Evolutionary conservation across 2,329 filamentous ascomycete species (phyloP).

Genomic region (Aschersonia sp.): DNA sequence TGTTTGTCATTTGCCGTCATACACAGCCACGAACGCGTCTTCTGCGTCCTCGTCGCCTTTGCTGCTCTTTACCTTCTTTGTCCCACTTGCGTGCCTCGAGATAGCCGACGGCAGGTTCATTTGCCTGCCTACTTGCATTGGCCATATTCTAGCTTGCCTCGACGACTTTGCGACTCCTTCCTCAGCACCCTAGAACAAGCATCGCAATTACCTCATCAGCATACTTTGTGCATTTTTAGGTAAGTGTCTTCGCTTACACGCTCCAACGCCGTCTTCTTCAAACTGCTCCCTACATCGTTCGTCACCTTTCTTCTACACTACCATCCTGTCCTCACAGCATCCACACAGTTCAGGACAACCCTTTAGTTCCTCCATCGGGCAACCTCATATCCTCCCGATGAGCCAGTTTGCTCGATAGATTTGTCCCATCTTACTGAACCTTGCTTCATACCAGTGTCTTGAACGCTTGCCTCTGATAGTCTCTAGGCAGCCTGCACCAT

Average conservation of each 20-base stretch:
- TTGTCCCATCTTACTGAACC: conserved; percentile 42
- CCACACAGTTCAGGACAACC: conserved; percentile 24
- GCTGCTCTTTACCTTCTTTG: conserved; percentile 1
- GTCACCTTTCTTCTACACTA: conserved; percentile 6
- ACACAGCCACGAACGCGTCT: conserved; percentile 1
- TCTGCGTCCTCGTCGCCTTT: conserved; percentile 6
- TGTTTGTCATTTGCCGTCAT: neutral
- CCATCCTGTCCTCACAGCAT: conserved; percentile 26
- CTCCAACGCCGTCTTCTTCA: neutral
- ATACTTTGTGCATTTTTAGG: conserved; percentile 6
- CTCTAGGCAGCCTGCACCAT: conserved; percentile 12
- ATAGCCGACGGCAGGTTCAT: conserved; percentile 2
- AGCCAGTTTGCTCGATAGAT: conserved; percentile 44
- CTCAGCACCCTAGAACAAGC: conserved; percentile 6
- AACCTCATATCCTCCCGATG: conserved; percentile 16
- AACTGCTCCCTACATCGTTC: conserved; percentile 4
- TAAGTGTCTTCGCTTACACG: conserved; percentile 7
- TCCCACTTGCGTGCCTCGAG: neutral
- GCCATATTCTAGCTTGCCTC: conserved; percentile 4
- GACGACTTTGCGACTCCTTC: conserved; percentile 5
- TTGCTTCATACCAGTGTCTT: conserved; percentile 40
- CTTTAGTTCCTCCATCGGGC: conserved; percentile 16
- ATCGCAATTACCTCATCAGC: conserved; percentile 10
- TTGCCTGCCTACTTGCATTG: conserved; percentile 4
- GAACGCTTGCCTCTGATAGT: conserved; percentile 27